A percentile compares a stretch with the other conserved stretches of the same genome.
Evolutionary conservation across 2,329 filamentous ascomycete genomes (phyloP).

Genomic region (Aspergillus pseudoviridinutans): DNA sequence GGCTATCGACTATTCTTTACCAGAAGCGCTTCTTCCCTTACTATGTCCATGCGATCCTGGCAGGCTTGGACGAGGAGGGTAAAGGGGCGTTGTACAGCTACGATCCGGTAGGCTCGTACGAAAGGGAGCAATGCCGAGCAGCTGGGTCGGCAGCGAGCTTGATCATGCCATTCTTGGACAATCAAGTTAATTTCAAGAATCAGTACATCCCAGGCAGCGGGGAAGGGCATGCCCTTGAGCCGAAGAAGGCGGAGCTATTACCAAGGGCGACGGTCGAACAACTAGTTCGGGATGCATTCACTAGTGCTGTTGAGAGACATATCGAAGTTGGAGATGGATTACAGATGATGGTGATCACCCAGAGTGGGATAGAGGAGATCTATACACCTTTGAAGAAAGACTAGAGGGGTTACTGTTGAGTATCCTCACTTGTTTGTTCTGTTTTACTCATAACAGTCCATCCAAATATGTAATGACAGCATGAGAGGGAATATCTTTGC

Average conservation of each 20-base stretch:
- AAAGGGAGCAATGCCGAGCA: conserved; percentile 91
- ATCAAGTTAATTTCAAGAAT: conserved; percentile 99
- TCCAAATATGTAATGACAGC: conserved; percentile 6
- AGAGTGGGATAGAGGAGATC: conserved; percentile 81
- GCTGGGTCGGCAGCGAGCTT: conserved; percentile 87
- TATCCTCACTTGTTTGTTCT: conserved; percentile 3
- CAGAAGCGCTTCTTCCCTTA: conserved; percentile 98
- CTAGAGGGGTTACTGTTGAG: conserved; percentile 44
- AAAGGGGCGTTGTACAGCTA: conserved; percentile 94
- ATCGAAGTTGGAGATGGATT: conserved; percentile 97
- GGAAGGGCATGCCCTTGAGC: conserved; percentile 72
- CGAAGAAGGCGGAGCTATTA: conserved; percentile 59
- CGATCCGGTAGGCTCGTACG: conserved; percentile 96
- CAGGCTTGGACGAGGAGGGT: conserved; percentile 89
- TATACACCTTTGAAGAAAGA: conserved; percentile 85
- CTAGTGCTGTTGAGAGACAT: conserved; percentile 95
- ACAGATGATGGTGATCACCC: conserved; percentile 92
- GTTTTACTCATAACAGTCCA: conserved; percentile 3
- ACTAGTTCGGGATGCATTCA: conserved; percentile 94
- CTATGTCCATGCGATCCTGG: conserved; percentile 93
- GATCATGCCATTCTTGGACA: conserved; percentile 99
- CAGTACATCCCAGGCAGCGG: conserved; percentile 89
- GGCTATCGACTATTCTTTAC: conserved; percentile 92
- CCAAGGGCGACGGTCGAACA: conserved; percentile 71
- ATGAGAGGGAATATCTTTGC: conserved; percentile 8